Conservation (phyloP, 768 basidiomycete genomes). For the Mycena venus region DNA sequence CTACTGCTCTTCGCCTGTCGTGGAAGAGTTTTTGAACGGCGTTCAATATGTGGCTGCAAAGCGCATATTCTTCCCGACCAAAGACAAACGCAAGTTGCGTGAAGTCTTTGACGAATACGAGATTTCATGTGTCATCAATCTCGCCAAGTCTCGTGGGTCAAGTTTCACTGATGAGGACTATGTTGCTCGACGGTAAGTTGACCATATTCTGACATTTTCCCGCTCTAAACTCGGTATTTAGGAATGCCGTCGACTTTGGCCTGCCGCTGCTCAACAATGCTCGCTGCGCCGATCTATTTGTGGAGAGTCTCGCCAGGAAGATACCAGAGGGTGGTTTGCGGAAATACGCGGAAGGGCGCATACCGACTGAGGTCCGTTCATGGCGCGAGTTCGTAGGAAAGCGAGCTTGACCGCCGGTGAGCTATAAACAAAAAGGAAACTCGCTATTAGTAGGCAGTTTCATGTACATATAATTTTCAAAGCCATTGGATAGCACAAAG, state of each 20-base stretch:
- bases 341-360: slow-evolving; percentile 87
- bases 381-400: slow-evolving; percentile 92
- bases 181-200: slow-evolving; percentile 86
- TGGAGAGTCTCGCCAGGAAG: slow-evolving; percentile 88
- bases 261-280: slow-evolving; percentile 92
- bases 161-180: slow-evolving; percentile 94
- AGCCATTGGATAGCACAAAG: not conserved
- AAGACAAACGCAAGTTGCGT: slow-evolving; percentile 95
- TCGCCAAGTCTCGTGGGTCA: slow-evolving; percentile 83
- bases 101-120: slow-evolving; percentile 96
- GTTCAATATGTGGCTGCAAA: slow-evolving; percentile 85
- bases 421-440: slow-evolving; percentile 41
- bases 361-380: slow-evolving; percentile 92
- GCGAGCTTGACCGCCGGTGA: slow-evolving; percentile 61
- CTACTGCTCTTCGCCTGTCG: slow-evolving; percentile 84
- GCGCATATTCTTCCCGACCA: slow-evolving; percentile 95
- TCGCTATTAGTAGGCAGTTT: slow-evolving; percentile 2
- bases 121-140: slow-evolving; percentile 94
- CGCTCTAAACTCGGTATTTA: slow-evolving; percentile 39
- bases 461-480: slow-evolving; percentile 29
- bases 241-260: slow-evolving; percentile 97
- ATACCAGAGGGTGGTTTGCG: slow-evolving; percentile 84
- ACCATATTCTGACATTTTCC: not conserved
- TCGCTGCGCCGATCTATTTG: slow-evolving; percentile 89
- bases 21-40: slow-evolving; percentile 86